Evolutionary conservation across 1,284 basidiomycete species (phyloP).

Genomic region (Melampsora americana): DNA sequence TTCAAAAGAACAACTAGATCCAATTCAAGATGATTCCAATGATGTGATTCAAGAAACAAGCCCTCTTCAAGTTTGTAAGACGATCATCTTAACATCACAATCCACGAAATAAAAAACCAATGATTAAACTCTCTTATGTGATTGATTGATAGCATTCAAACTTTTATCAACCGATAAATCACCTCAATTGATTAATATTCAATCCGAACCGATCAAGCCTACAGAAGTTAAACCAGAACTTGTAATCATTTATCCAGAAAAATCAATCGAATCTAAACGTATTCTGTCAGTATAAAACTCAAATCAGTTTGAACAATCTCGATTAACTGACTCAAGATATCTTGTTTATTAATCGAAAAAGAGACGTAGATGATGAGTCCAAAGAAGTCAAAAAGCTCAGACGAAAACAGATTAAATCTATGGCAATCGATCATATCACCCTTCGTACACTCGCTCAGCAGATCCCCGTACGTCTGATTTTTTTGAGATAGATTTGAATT

Average conservation of each 20-base stretch:
- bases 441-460: neutral
- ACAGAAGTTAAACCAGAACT: neutral
- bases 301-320: too few species aligned
- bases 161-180: neutral
- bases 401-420: neutral
- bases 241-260: neutral
- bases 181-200: neutral
- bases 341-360: neutral
- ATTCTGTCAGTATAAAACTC: neutral
- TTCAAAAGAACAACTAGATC: neutral
- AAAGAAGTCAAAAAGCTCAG: neutral
- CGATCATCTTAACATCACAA: neutral
- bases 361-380: neutral
- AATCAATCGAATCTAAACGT: neutral
- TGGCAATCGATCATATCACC: neutral
- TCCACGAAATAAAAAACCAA: neutral
- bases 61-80: neutral
- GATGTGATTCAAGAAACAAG: too few species aligned
- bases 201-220: neutral
- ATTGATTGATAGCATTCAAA: neutral
- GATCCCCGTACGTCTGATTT: neutral
- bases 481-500: neutral
- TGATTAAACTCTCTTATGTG: neutral
- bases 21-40: too few species aligned
- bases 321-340: too few species aligned